Evolutionary conservation across 2,329 filamentous ascomycete genomes (phyloP), one percentile per base, ranked within the genome.

Genomic region (Epichloe hybrida): DNA sequence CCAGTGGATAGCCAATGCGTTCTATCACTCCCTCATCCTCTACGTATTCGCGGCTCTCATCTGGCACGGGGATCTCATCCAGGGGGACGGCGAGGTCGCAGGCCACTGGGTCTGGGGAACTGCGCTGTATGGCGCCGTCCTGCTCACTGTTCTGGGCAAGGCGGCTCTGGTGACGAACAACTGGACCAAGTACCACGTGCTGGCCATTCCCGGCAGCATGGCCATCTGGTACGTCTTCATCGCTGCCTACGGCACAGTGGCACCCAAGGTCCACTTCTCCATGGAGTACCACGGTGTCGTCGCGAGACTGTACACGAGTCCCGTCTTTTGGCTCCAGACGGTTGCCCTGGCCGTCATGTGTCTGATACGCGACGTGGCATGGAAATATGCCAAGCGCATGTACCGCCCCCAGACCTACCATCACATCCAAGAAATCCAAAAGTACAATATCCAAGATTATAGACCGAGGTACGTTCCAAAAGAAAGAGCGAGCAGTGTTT

Each of bases 381-480:
- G 91, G 90, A 98, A 98, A 74, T 98, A 97, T 60, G 83, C 81
- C 54, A 96, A 95, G 75, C 80, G 93, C 57, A 96, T 98, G 89
- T 98, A 97, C 71, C 84, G 83, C 59, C 93, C 93, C 21, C 86
- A 96, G 69, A 83, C 88, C 42, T 98, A 98, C 63, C 93, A 98
- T 61, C 93, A 98, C 66, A 93, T 98, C 56, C 93, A 98, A 69
- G 93, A 98, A 72, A 98, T 98, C 59, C 93, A 98, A 69, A 98
- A 98, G 71, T 98, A 97, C 72, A 98, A 98, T 62, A 95, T 98
- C 54, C 93, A 98, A 71, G 93, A 98, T 71, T 98, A 98, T 69
- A 78, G 93, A 63, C 93, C 93, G 54, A 83, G 93, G 87, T 90
- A 78, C 59, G 77, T 38, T 3, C 27, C 2, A 31, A 31, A 31